Evolutionary conservation across 2,329 filamentous ascomycete genomes (phyloP).

Genomic region (Talaromyces sp.): DNA sequence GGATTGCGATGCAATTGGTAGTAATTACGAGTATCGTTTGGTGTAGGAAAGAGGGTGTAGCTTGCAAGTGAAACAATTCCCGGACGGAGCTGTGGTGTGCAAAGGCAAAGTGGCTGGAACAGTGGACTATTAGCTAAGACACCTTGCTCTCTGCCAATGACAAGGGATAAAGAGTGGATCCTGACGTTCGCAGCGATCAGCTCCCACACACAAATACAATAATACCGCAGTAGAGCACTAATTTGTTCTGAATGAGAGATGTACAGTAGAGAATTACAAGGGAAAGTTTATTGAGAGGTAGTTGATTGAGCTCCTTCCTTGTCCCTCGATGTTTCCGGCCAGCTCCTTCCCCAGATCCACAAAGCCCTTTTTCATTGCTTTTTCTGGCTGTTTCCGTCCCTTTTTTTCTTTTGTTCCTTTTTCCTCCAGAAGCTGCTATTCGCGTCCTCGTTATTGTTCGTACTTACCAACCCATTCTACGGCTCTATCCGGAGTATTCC

Average conservation of each 20-base stretch:
- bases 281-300: not conserved
- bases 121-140: conserved; percentile 15
- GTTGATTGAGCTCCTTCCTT: not conserved
- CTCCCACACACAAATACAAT: not conserved
- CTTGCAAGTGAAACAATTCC: not conserved
- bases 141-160: conserved; percentile 17
- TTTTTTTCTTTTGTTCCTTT: not conserved
- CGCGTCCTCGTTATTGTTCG: not conserved
- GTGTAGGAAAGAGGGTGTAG: not conserved
- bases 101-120: conserved; percentile 13
- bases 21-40: not conserved
- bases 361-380: not conserved
- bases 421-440: not conserved
- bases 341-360: not conserved
- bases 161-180: conserved; percentile 13
- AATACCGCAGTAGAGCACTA: not conserved
- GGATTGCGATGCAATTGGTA: not conserved
- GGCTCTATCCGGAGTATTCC: not conserved
- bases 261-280: not conserved
- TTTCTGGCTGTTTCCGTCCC: not conserved
- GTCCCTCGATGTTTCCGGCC: not conserved
- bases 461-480: too few species aligned
- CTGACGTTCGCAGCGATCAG: conserved; percentile 6
- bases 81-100: not conserved
- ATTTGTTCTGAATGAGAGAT: not conserved